Conservation (phyloP, 164 flowering plant genomes). For the Chimonanthus praecox region DNA sequence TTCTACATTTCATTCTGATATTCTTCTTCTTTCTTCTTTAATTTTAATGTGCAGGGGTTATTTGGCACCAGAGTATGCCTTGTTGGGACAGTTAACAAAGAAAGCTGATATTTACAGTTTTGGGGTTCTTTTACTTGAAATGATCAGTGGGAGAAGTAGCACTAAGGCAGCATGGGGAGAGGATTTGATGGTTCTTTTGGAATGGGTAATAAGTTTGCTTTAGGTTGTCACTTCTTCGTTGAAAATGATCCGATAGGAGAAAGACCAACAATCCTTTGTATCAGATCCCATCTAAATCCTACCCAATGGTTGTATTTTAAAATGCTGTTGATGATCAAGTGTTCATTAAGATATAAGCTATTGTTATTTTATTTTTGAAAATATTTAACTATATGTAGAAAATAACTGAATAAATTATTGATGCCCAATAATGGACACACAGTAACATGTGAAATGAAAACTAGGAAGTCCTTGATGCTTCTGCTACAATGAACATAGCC, state of each 20-base stretch:
- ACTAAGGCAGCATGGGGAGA: slow-evolving; percentile 63
- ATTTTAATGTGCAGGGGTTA: slow-evolving; percentile 55
- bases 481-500: no score
- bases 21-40: neutral
- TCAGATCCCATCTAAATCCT: neutral
- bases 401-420: no score
- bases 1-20: neutral
- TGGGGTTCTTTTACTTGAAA: slow-evolving; percentile 79
- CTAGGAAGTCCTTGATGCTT: no score
- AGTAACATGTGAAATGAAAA: no score
- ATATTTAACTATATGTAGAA: no score
- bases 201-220: slow-evolving; percentile 49
- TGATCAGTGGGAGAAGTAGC: slow-evolving; percentile 70
- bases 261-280: neutral
- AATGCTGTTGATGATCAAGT: neutral
- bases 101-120: slow-evolving; percentile 88
- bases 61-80: slow-evolving; percentile 83
- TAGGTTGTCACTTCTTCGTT: neutral
- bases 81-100: slow-evolving; percentile 64
- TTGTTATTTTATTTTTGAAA: no score
- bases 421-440: no score
- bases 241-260: neutral
- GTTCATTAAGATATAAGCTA: neutral
- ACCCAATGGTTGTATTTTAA: no score
- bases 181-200: slow-evolving; percentile 53